These are phyloP conservation scores for Aspergillus biplanus DNA, from an alignment of 495 filamentous ascomycete species.

Conservation along the genomic window DNA sequence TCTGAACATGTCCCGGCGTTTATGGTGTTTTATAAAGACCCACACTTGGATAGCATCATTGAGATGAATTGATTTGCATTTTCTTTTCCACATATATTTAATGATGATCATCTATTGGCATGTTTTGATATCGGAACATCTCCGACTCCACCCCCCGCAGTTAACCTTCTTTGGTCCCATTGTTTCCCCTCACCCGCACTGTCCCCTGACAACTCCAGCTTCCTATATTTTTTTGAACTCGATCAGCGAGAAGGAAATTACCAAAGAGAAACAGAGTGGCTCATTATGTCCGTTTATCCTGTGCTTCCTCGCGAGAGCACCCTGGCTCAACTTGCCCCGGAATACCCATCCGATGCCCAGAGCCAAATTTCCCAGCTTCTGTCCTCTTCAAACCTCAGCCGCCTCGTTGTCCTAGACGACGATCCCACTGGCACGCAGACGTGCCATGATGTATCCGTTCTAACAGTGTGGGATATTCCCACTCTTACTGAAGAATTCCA, in stretches of 20 bases:
- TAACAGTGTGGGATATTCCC: slow-evolving; percentile 54
- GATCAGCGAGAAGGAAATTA: too few relatives aligned
- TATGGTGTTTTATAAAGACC: slow-evolving; percentile 25
- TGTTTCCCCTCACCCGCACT: slow-evolving; percentile 5
- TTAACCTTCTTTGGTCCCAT: too few relatives aligned
- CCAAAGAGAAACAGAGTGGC: not conserved
- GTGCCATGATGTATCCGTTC: slow-evolving; percentile 58
- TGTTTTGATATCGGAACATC: slow-evolving; percentile 13
- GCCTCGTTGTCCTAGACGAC: slow-evolving; percentile 57
- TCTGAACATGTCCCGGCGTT: slow-evolving; percentile 32
- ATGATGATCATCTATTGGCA: not conserved
- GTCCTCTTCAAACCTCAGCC: slow-evolving; percentile 33
- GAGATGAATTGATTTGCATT: slow-evolving; percentile 17
- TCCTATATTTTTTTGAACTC: not conserved
- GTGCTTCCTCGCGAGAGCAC: slow-evolving; percentile 34
- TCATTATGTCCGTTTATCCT: slow-evolving; percentile 34
- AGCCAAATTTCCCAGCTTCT: slow-evolving; percentile 41
- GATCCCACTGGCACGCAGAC: slow-evolving; percentile 62
- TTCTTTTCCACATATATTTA: slow-evolving; percentile 2
- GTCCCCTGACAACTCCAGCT: not conserved
- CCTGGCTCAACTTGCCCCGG: slow-evolving; percentile 36
- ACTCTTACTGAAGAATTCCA: slow-evolving; percentile 48
- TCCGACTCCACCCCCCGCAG: slow-evolving; percentile 15
- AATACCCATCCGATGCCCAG: slow-evolving; percentile 38
- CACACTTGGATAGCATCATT: slow-evolving; percentile 17